phyloP scores from a whole-genome alignment of 2,329 filamentous ascomycete species.

The Curvularia eragrostidis region DNA sequence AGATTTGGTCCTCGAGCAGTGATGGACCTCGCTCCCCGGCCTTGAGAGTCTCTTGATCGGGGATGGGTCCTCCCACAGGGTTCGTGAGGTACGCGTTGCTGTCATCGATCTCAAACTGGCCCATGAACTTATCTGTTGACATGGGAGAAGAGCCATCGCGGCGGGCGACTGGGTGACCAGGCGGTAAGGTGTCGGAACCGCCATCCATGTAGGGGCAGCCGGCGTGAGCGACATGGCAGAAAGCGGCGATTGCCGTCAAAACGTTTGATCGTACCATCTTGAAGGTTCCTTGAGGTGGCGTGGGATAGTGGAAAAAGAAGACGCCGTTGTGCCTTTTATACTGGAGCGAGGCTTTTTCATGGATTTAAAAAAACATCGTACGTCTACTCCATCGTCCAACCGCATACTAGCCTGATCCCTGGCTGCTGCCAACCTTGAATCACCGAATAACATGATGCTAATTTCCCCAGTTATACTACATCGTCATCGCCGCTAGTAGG shows the following conservation, averaged over 20 bases:
- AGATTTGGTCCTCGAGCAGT: conserved; percentile 73
- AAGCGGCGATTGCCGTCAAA: conserved; percentile 37
- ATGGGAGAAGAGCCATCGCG: conserved; percentile 26
- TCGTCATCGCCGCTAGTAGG: conserved; percentile 3
- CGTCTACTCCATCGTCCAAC: not conserved
- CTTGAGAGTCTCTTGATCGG: conserved; percentile 70
- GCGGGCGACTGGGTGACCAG: conserved; percentile 38
- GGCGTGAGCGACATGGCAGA: conserved; percentile 30
- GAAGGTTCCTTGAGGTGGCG: not conserved
- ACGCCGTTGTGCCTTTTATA: conserved; percentile 22
- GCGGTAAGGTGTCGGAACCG: conserved; percentile 37
- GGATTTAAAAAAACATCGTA: not conserved
- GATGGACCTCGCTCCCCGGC: conserved; percentile 72
- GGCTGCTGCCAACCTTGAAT: not conserved
- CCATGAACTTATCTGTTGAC: conserved; percentile 45
- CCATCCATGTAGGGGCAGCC: conserved; percentile 49
- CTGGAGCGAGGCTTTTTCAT: conserved; percentile 2
- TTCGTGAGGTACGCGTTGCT: conserved; percentile 58
- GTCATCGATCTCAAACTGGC: conserved; percentile 48
- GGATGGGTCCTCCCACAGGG: conserved; percentile 72
- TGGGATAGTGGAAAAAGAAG: not conserved
- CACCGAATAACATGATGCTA: conserved; percentile 6
- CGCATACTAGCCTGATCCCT: conserved; percentile 1
- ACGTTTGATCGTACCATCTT: conserved; percentile 36
- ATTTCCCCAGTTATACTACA: conserved; percentile 8